Percentiles rank a stretch among this genome's conserved stretches.
Evolutionary conservation across 257 asterid genomes (phyloP).

Genomic region (Nyctanthes arbortristis): DNA sequence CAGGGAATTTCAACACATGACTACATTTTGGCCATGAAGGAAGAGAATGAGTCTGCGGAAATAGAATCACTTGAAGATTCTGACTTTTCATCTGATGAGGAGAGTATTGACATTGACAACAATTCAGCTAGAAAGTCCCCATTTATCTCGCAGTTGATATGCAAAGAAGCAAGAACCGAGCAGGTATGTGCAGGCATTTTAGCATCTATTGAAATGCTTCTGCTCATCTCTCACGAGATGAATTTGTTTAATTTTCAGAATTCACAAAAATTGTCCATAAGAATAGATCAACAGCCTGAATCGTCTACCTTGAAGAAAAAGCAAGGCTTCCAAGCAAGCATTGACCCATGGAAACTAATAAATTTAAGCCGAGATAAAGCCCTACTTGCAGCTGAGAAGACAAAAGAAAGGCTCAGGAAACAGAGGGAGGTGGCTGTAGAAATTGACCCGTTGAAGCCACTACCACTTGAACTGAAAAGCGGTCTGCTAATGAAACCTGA

Average conservation of each 20-base stretch:
- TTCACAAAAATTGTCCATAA: conserved; percentile 64
- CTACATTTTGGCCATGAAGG: conserved; percentile 91
- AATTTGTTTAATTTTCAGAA: conserved; percentile 39
- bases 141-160: conserved; percentile 41
- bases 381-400: conserved; percentile 65
- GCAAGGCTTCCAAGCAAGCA: conserved; percentile 79
- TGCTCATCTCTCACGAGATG: not conserved
- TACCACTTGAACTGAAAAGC: conserved; percentile 70
- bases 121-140: conserved; percentile 64
- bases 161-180: conserved; percentile 46
- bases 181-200: conserved; percentile 41
- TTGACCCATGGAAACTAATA: conserved; percentile 93
- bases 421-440: conserved; percentile 32
- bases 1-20: conserved; percentile 99
- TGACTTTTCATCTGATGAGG: conserved; percentile 70
- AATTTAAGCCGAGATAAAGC: conserved; percentile 83
- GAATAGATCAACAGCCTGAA: conserved; percentile 67
- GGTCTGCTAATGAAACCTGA: conserved; percentile 61
- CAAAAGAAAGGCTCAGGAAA: conserved; percentile 64
- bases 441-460: conserved; percentile 59
- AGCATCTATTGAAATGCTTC: not conserved
- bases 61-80: conserved; percentile 77
- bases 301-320: conserved; percentile 40
- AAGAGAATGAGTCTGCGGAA: conserved; percentile 64
- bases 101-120: conserved; percentile 42